phyloP scores from a whole-genome alignment of 2,329 filamentous ascomycete genomes.

The Neonectria neomacrospora region DNA sequence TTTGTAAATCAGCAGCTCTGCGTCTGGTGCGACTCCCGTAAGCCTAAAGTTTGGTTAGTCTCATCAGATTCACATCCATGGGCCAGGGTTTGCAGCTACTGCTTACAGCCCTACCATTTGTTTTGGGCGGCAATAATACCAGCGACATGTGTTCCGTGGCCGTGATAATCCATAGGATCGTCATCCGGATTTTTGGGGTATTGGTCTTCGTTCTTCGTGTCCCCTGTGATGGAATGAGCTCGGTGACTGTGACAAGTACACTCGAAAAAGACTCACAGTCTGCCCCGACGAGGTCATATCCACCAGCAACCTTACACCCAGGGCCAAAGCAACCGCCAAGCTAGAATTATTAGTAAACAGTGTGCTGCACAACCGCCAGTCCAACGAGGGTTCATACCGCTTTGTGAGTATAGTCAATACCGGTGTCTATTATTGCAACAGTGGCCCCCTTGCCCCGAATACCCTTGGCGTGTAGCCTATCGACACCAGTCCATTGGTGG shows the following conservation, averaged over 20 bases:
- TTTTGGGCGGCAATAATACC: conserved; percentile 61
- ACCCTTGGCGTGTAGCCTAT: conserved; percentile 51
- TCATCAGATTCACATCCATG: background rate
- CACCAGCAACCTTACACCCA: conserved; percentile 52
- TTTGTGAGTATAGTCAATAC: conserved; percentile 53
- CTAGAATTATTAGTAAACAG: conserved; percentile 35
- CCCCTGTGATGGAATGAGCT: conserved; percentile 42
- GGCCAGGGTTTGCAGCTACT: background rate
- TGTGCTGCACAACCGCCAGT: background rate
- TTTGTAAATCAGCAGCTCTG: conserved; percentile 57
- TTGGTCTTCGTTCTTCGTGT: conserved; percentile 44
- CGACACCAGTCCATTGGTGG: conserved; percentile 54
- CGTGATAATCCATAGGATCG: conserved; percentile 50
- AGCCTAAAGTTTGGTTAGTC: conserved; percentile 46
- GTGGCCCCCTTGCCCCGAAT: conserved; percentile 52
- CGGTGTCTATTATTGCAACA: conserved; percentile 54
- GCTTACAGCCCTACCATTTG: conserved; percentile 43
- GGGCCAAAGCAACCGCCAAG: conserved; percentile 54
- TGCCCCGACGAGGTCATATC: conserved; percentile 52
- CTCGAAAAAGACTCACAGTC: conserved; percentile 40
- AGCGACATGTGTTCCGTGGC: conserved; percentile 56
- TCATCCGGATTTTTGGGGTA: conserved; percentile 49
- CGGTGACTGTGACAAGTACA: background rate
- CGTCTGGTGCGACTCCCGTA: conserved; percentile 58
- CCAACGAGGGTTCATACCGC: conserved; percentile 41